These are phyloP conservation scores for Esteya vermicola DNA, from an alignment of 2,329 filamentous ascomycete genomes.

Conservation along the genomic window DNA sequence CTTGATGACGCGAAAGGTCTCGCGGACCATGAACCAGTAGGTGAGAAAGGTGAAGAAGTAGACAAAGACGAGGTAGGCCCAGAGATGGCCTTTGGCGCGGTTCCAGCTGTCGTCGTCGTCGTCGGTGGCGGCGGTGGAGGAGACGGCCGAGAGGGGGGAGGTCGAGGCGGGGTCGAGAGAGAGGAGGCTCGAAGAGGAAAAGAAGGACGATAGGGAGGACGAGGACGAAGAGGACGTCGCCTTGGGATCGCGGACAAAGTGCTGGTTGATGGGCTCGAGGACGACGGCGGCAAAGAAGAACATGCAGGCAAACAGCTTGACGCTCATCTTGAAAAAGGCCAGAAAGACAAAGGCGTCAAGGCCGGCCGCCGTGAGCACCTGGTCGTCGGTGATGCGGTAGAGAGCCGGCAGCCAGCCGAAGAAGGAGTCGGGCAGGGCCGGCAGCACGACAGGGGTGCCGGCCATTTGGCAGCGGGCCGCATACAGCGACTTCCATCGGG, in stretches of 20 bases:
- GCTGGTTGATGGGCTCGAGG: constrained; percentile 72
- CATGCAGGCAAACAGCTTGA: constrained; percentile 65
- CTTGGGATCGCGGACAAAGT: constrained; percentile 29
- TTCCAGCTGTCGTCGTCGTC: constrained; percentile 18
- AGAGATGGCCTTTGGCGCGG: constrained; percentile 46
- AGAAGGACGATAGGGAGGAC: neutral
- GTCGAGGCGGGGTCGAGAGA: neutral
- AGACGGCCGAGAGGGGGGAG: neutral
- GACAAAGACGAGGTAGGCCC: constrained; percentile 89
- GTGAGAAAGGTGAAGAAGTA: constrained; percentile 81
- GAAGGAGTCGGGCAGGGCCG: constrained; percentile 66
- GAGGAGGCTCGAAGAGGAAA: neutral
- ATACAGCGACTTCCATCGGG: constrained; percentile 85
- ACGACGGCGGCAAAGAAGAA: constrained; percentile 70
- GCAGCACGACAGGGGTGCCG: constrained; percentile 43
- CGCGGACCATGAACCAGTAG: constrained; percentile 66
- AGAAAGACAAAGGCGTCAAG: constrained; percentile 95
- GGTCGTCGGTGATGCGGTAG: constrained; percentile 73
- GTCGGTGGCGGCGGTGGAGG: neutral
- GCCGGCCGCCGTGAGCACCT: constrained; percentile 78
- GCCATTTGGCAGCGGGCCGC: constrained; percentile 63
- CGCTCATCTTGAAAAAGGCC: constrained; percentile 90
- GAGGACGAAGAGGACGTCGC: neutral
- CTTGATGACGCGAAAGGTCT: constrained; percentile 75
- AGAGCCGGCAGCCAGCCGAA: constrained; percentile 89